Evolutionary conservation across 2,329 filamentous ascomycete genomes (phyloP).

Genomic region (Xylariaceae sp.): DNA sequence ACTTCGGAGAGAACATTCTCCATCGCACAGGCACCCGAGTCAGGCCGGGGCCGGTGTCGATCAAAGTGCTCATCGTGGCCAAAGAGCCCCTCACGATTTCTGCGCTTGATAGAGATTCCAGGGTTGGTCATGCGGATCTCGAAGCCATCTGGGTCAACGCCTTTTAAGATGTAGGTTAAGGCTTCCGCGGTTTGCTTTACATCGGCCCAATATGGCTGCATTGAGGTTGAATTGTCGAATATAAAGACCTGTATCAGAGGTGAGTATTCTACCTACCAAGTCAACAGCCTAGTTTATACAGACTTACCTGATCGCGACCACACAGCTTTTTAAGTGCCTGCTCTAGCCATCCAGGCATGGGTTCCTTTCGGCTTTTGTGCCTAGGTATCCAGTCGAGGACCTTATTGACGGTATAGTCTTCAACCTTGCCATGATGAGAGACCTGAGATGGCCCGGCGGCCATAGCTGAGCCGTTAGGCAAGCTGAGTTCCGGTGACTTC

Average conservation of each 20-base stretch:
- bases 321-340: not conserved
- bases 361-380: not conserved
- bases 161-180: constrained; percentile 5
- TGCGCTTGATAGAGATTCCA: not conserved
- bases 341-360: not conserved
- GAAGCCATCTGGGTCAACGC: constrained; percentile 10
- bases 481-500: too few species aligned
- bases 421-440: not conserved
- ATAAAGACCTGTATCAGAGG: not conserved
- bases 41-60: not conserved
- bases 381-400: constrained; percentile 7
- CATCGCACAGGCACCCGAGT: not conserved
- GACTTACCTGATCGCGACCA: constrained; percentile 8
- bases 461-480: not conserved
- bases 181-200: constrained; percentile 5
- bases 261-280: too few species aligned
- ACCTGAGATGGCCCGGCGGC: not conserved
- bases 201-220: not conserved
- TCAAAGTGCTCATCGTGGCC: not conserved
- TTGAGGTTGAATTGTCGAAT: constrained; percentile 7
- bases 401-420: not conserved
- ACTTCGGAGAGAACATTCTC: not conserved
- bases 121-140: constrained; percentile 7
- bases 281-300: not conserved
- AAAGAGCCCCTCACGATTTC: not conserved